phyloP scores from a whole-genome alignment of 345 rosid species.

The Lumnitzera littorea region DNA sequence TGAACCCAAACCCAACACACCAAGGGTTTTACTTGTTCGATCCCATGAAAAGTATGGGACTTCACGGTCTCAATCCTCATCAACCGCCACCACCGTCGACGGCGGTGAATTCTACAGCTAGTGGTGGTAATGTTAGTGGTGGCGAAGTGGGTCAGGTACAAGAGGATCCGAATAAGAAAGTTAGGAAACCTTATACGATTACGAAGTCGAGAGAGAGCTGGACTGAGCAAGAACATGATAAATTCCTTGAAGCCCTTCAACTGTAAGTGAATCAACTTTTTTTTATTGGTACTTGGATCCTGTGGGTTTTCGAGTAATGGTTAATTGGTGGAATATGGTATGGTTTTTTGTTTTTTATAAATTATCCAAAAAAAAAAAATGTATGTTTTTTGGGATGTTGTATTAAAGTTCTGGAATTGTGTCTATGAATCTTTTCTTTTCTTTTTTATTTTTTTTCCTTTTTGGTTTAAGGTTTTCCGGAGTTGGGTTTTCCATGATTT shows the following conservation, averaged over 20 bases:
- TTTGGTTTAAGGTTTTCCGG: too few relatives aligned
- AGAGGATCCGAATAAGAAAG: conserved; percentile 65
- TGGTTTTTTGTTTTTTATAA: too few relatives aligned
- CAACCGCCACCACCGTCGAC: conserved; percentile 18
- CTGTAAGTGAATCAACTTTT: conserved; percentile 33
- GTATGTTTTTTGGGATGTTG: too few relatives aligned
- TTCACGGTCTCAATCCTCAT: conserved; percentile 31
- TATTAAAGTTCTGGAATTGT: too few relatives aligned
- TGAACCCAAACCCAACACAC: conserved; percentile 40
- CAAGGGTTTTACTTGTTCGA: conserved; percentile 53
- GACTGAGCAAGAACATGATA: conserved; percentile 94
- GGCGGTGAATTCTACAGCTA: conserved; percentile 7
- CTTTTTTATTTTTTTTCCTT: too few relatives aligned
- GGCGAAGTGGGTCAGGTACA: conserved; percentile 18
- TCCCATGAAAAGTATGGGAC: conserved; percentile 38
- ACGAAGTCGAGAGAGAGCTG: conserved; percentile 96
- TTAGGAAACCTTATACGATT: conserved; percentile 86
- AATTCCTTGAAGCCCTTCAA: conserved; percentile 91
- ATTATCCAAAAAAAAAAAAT: too few relatives aligned
- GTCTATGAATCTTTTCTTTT: too few relatives aligned
- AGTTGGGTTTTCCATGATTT: too few relatives aligned
- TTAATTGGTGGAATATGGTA: too few relatives aligned
- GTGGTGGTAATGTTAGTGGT: background rate
- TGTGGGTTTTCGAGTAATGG: too few relatives aligned
- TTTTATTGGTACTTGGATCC: too few relatives aligned